A percentile compares a stretch with the other conserved stretches of the same genome.
phyloP scores from a whole-genome alignment of 2,329 filamentous ascomycete genomes.

The Diplodia intermedia region DNA sequence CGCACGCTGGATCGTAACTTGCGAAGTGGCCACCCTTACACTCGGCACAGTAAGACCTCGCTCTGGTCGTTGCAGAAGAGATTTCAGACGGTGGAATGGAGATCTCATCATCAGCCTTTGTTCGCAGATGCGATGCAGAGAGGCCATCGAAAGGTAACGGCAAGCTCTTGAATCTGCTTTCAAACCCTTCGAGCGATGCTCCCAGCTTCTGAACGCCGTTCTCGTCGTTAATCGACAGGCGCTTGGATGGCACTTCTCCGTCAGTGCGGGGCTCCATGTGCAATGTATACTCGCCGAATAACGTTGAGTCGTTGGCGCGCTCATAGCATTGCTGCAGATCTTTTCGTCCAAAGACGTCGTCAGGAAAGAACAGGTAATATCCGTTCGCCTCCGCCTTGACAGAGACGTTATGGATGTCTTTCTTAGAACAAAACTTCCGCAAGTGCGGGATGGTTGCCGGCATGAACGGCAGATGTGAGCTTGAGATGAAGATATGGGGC shows the following conservation, averaged over 20 bases:
- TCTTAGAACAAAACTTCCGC: background rate
- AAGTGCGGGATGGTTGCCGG: background rate
- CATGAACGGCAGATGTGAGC: slow-evolving; percentile 1
- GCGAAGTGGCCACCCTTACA: slow-evolving; percentile 26
- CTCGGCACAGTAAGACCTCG: slow-evolving; percentile 16
- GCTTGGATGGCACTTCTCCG: background rate
- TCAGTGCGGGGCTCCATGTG: slow-evolving; percentile 8
- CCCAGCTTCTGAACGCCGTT: background rate
- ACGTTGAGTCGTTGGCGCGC: background rate
- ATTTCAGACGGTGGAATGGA: slow-evolving; percentile 20
- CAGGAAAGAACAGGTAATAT: slow-evolving; percentile 22
- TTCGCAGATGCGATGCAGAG: background rate
- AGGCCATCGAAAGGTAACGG: background rate
- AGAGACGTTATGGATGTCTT: background rate
- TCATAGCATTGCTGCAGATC: background rate
- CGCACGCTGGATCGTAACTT: slow-evolving; percentile 7
- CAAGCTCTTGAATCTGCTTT: background rate
- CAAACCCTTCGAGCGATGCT: too few relatives aligned
- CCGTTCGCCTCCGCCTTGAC: slow-evolving; percentile 15
- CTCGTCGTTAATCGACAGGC: background rate
- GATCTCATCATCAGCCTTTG: slow-evolving; percentile 17
- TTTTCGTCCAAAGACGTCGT: background rate
- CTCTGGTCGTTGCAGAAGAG: slow-evolving; percentile 8
- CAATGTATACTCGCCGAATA: slow-evolving; percentile 10
- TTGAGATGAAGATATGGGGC: slow-evolving; percentile 30